Percentiles rank a stretch among this genome's conserved stretches.
Conservation (phyloP, 768 basidiomycete species). For the Mycena vitilis region DNA sequence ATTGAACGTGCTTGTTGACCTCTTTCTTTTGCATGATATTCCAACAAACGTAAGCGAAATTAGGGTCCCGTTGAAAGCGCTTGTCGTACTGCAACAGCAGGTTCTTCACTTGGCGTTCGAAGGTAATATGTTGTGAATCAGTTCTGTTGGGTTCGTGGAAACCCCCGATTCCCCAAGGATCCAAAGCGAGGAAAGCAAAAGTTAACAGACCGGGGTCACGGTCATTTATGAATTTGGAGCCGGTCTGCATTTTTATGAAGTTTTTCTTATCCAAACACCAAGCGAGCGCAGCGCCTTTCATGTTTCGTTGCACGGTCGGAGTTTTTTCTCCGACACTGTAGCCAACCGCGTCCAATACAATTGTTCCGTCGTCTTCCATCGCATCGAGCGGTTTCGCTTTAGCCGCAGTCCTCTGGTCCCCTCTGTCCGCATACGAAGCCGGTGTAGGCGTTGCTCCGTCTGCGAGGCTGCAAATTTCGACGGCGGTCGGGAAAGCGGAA, state of each 20-base stretch:
- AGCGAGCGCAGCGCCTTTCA: neutral
- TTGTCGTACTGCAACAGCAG: too few species aligned
- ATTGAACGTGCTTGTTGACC: too few species aligned
- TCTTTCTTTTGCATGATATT: too few species aligned
- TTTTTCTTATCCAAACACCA: conserved; percentile 13
- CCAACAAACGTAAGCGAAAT: too few species aligned
- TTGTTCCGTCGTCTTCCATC: neutral
- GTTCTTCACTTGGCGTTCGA: too few species aligned
- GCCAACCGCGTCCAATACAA: neutral
- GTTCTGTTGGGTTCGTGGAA: neutral
- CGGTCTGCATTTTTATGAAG: conserved; percentile 7
- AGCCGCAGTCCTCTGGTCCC: too few species aligned
- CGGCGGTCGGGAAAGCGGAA: neutral
- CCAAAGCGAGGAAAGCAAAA: neutral
- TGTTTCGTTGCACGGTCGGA: neutral
- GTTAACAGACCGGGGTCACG: neutral
- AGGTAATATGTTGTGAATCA: too few species aligned
- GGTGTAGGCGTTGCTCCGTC: neutral
- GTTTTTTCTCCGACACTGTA: neutral
- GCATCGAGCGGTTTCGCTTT: neutral
- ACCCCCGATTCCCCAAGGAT: conserved; percentile 7
- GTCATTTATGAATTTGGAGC: neutral
- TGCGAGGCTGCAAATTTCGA: neutral
- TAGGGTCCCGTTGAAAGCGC: too few species aligned
- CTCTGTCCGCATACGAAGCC: neutral